Base-by-base conservation (phyloP, 371 early-diverging fungal genomes). In the Mucor ambiguus region DNA sequence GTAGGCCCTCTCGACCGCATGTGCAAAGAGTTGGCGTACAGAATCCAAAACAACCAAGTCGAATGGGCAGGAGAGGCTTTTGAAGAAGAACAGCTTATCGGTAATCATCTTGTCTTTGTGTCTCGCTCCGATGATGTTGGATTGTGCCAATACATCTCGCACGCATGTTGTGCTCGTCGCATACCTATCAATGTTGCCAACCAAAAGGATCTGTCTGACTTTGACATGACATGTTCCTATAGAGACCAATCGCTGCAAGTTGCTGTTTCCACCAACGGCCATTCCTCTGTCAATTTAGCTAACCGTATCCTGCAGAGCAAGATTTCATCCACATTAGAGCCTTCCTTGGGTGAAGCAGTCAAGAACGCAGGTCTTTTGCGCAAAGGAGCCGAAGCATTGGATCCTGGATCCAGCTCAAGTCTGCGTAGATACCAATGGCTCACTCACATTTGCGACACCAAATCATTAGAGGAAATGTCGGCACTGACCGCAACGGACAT, bases 181-280 rank as follows among this genome's bases (percentile, higher is more conserved):
- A 86, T 91, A 16, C 90, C 90, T 16, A 88, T 92, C 57, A 93
- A 93, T 60, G 91, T 89, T 26, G 88, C 92, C 0, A 92, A 93
- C 64, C 84, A 84, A 58, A 88, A 88, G 44, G 89, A 91, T 12
- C 74, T 89, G 26, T 93, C 91, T 66, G 91, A 93, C 61, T 92
- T 93, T 67, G 90, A 84, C 81, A 91, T 92, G 83, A 90, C 90
- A 66, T 87, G 90, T 16, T 86, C 83, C 26, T 83, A 87, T 61
- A 77, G 89, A 5, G 90, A 90, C 56, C 88, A 88, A 30, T 84
- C 88, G n/a, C 68, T 89, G 18, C 91, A 92, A 71, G 82, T 93
- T 58, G 92, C 90, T 1, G 90, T 93, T 6, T 89, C 91, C 29
- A 92, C 92, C 2, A 92, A 91, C 61, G 90, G 90, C 0, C 85